phyloP scores from a whole-genome alignment of 179 eudicot species.

The Amaranthus tricolor region DNA sequence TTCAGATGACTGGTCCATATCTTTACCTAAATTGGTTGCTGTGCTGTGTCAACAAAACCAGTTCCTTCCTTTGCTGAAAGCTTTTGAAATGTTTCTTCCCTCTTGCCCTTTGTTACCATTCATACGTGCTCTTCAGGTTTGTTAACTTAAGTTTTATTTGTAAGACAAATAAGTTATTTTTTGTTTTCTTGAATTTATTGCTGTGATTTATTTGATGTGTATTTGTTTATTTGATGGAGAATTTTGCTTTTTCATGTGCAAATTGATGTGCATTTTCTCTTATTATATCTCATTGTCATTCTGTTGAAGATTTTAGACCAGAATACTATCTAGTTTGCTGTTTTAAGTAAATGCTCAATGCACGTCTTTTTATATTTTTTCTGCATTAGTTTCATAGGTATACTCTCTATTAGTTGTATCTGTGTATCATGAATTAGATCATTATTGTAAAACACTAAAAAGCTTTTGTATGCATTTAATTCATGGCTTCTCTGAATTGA shows the following conservation, averaged over 20 bases:
- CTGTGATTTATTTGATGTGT: background rate
- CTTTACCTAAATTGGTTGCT: conserved; percentile 81
- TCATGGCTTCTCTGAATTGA: background rate
- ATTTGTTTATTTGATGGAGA: background rate
- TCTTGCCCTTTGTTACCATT: conserved; percentile 89
- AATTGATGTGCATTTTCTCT: background rate
- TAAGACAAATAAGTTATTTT: background rate
- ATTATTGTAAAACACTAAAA: background rate
- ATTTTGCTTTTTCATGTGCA: background rate
- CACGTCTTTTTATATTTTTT: background rate
- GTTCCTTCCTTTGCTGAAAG: conserved; percentile 81
- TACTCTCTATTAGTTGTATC: background rate
- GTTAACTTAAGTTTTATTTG: conserved; percentile 18
- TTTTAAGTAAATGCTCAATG: background rate
- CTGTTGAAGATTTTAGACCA: background rate
- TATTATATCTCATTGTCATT: background rate
- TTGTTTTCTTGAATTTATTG: background rate
- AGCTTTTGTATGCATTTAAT: background rate
- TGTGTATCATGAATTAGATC: background rate
- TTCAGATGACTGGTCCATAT: conserved; percentile 58
- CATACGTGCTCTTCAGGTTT: conserved; percentile 96
- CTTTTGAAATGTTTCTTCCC: conserved; percentile 97
- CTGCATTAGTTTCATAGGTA: background rate
- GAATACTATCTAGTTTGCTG: background rate
- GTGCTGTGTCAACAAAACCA: conserved; percentile 82